phyloP scores from a whole-genome alignment of 2,329 filamentous ascomycete species.

The Penicillium hesseltinei region DNA sequence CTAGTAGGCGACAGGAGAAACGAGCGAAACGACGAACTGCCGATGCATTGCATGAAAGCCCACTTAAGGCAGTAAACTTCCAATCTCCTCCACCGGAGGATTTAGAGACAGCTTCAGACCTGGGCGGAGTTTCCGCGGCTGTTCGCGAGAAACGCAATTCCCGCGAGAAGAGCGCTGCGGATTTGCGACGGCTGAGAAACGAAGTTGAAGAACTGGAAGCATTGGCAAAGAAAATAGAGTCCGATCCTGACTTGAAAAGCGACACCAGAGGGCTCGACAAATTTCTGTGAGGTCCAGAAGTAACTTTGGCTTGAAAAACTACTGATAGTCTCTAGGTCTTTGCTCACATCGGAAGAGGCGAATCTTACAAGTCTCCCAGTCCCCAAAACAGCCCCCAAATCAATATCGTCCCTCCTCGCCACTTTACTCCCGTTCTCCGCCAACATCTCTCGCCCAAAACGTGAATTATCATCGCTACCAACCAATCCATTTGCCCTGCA shows the following conservation, averaged over 20 bases:
- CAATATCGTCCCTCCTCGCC: constrained; percentile 40
- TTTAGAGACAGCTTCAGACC: constrained; percentile 3
- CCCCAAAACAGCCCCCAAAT: constrained; percentile 19
- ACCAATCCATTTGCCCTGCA: constrained; percentile 66
- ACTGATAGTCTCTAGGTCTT: constrained; percentile 30
- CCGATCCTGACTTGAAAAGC: constrained; percentile 29
- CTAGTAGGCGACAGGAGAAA: constrained; percentile 32
- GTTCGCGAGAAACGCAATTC: constrained; percentile 50
- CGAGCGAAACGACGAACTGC: constrained; percentile 25
- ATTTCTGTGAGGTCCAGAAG: constrained; percentile 32
- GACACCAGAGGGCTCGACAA: constrained; percentile 36
- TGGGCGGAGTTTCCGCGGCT: constrained; percentile 22
- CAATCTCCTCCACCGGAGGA: constrained; percentile 17
- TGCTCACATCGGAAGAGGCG: constrained; percentile 32
- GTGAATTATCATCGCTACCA: constrained; percentile 42
- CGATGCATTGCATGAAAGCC: constrained; percentile 28
- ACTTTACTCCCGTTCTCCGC: constrained; percentile 43
- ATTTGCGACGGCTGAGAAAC: constrained; percentile 57
- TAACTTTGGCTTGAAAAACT: neutral
- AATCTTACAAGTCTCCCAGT: constrained; percentile 21
- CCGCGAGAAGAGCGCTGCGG: constrained; percentile 54
- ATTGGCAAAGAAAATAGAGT: constrained; percentile 57
- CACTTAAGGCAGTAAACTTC: constrained; percentile 29
- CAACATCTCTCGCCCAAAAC: constrained; percentile 23
- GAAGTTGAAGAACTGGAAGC: constrained; percentile 58